Evolutionary conservation across 2,329 filamentous ascomycete genomes (phyloP), one percentile per base, ranked within the genome.

Genomic region (Chaetomium strumarium): DNA sequence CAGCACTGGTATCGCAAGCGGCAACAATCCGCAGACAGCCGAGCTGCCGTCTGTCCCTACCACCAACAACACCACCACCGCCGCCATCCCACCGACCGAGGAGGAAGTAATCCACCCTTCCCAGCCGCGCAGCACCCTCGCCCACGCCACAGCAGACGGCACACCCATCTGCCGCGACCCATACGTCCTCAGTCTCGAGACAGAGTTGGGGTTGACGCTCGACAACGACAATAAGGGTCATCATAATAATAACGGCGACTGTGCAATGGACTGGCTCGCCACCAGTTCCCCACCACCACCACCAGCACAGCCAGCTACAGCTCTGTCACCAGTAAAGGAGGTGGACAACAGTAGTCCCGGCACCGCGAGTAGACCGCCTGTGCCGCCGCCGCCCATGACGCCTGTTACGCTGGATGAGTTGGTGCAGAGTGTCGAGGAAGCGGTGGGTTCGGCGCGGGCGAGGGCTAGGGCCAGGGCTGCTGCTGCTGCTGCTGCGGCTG

Each of bases 371-470:
- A n/a, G 7, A 12, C 17, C 30, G 24, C 33, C 24, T 1, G 33
- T 33, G 39, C 52, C 48, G 39, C 52, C 48, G 41, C 34, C 52
- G 36, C 46, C 53, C 2, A 56, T 63, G 52, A 67, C 64, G 44
- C 65, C 69, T 2, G 64, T 65, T 4, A 70, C 62, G 41, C 53
- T 71, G 41, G 63, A 61, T 17, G 65, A 64, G 12, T 56, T 70
- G 31, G 64, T 68, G 24, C 59, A 66, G 45, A 63, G 61, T 19
- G 58, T 63, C 24, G 63, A 63, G 29, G 67, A 66, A 58, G 48
- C 55, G n/a, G 57, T 59, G 30, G 57, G 53, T 29, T 53, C 46
- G 13, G 57, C 57, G 17, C 14, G 56, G 40, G 56, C 57, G 20
- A 42, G 61, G 44, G 58, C 49, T 9, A 51, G 58, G 58, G 46